phyloP scores from a whole-genome alignment of 345 rosid genomes.

The Eucalyptus pumila region DNA sequence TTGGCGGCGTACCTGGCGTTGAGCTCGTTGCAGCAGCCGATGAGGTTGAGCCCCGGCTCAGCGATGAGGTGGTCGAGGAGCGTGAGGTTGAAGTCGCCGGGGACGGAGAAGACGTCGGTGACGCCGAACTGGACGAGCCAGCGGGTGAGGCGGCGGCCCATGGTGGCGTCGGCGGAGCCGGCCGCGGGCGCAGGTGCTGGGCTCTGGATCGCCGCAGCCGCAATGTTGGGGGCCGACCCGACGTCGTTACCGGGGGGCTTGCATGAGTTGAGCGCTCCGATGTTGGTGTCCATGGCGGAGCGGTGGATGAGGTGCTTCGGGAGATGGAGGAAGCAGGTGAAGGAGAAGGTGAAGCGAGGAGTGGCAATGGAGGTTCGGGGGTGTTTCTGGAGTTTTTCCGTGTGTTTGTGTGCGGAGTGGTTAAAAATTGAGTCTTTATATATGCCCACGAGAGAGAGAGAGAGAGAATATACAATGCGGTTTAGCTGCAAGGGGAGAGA shows the following conservation, averaged over 20 bases:
- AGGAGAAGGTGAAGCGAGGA: not conserved
- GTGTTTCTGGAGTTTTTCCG: not conserved
- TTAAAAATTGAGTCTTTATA: not conserved
- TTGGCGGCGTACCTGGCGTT: constrained; percentile 74
- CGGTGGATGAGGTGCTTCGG: not conserved
- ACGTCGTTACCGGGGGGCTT: constrained; percentile 21
- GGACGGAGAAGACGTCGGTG: constrained; percentile 49
- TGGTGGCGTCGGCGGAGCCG: constrained; percentile 28
- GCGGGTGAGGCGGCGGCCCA: constrained; percentile 54
- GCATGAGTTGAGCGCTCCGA: constrained; percentile 35
- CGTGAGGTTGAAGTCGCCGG: constrained; percentile 68
- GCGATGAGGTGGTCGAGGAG: constrained; percentile 73
- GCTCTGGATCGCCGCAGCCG: constrained; percentile 18
- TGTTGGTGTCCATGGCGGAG: constrained; percentile 28
- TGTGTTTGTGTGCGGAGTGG: not conserved
- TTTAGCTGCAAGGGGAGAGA: not conserved
- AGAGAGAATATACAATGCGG: not conserved
- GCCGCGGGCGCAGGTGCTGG: not conserved
- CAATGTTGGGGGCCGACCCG: constrained; percentile 10
- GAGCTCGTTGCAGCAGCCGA: constrained; percentile 81
- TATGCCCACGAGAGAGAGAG: not conserved
- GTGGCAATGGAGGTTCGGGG: not conserved
- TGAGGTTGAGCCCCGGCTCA: constrained; percentile 42
- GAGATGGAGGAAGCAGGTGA: not conserved
- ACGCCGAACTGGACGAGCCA: constrained; percentile 45